phyloP scores from a whole-genome alignment of 768 basidiomycete species.

The Xerocomellus dryophilus region DNA sequence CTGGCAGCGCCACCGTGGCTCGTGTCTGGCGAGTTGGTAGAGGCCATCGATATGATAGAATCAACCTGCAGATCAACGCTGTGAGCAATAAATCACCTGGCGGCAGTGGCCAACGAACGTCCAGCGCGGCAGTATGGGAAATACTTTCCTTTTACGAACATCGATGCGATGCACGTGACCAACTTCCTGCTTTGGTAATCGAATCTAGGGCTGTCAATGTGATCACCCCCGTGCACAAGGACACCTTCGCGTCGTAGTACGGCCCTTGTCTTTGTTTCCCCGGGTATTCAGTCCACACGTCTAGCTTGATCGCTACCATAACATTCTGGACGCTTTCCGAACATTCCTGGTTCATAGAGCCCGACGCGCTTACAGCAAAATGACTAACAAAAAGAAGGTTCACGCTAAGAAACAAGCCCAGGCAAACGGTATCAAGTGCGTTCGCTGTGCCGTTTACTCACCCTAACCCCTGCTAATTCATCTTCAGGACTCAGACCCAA shows the following conservation, averaged over 20 bases:
- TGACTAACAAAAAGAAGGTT: slow-evolving; percentile 34
- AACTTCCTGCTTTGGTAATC: background rate
- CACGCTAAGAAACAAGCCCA: slow-evolving; percentile 29
- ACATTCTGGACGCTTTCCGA: slow-evolving; percentile 12
- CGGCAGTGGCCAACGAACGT: background rate
- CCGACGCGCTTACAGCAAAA: slow-evolving; percentile 8
- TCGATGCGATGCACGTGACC: slow-evolving; percentile 6
- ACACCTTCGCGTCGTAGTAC: background rate
- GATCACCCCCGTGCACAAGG: background rate
- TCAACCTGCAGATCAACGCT: background rate
- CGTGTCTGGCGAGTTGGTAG: slow-evolving; percentile 3
- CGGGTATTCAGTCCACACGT: background rate
- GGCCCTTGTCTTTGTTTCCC: background rate
- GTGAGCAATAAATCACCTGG: background rate
- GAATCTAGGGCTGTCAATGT: slow-evolving; percentile 1
- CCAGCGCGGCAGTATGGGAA: slow-evolving; percentile 13
- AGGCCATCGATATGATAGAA: slow-evolving; percentile 8
- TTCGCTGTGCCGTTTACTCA: background rate
- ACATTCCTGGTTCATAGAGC: background rate
- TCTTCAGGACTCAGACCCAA: slow-evolving; percentile 16
- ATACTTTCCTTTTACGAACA: slow-evolving; percentile 2
- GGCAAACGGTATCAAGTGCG: slow-evolving; percentile 27
- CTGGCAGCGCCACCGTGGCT: slow-evolving; percentile 11
- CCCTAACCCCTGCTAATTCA: slow-evolving; percentile 5
- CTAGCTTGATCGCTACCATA: background rate